A percentile compares a stretch with the other conserved stretches of the same genome.
These are phyloP conservation scores for Nadsonia commutata DNA, from an alignment of 1,139 yeast genomes.

Conservation along the genomic window DNA sequence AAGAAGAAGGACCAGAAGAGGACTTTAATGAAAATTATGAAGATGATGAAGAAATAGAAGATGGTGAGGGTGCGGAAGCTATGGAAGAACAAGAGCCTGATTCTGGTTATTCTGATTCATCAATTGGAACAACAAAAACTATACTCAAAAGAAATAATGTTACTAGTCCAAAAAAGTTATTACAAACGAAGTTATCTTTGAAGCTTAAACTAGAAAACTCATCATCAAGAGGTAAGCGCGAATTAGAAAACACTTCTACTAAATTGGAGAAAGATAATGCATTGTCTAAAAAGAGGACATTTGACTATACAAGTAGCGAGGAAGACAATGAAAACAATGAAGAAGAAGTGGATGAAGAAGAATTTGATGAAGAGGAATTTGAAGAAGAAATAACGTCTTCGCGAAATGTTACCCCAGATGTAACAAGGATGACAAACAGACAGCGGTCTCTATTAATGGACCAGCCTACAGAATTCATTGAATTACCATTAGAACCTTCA, in stretches of 20 bases:
- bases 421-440: constrained; percentile 25
- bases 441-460: constrained; percentile 25
- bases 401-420: constrained; percentile 20
- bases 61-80: background rate
- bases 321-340: background rate
- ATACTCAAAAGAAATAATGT: background rate
- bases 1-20: background rate
- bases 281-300: background rate
- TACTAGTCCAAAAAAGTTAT: background rate
- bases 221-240: background rate
- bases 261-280: background rate
- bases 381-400: constrained; percentile 13
- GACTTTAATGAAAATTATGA: background rate
- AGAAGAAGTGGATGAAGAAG: background rate
- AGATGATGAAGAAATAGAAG: constrained; percentile 1
- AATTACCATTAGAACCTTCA: constrained; percentile 18
- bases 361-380: background rate
- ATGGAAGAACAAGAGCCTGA: background rate
- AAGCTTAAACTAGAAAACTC: background rate
- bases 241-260: background rate
- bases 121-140: background rate
- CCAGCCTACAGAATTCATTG: constrained; percentile 14
- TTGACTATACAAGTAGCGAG: background rate
- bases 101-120: background rate
- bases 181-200: background rate